phyloP scores from a whole-genome alignment of 768 basidiomycete genomes.

The Kwoniella dejecticola region DNA sequence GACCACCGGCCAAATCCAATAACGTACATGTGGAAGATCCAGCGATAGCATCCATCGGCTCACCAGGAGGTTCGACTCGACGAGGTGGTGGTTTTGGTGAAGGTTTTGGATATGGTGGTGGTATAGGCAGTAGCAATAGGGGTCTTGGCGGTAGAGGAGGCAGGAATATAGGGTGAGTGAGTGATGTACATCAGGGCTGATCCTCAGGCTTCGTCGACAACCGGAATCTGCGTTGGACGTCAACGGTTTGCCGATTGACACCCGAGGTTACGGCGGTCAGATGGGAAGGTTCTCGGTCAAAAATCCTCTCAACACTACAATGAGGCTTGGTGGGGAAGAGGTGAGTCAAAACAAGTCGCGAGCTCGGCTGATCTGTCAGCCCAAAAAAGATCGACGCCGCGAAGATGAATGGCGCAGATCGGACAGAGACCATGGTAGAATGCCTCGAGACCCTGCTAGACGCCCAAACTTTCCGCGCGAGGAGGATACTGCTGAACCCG shows the following conservation, averaged over 20 bases:
- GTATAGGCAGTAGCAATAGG: slow-evolving; percentile 8
- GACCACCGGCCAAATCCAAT: neutral
- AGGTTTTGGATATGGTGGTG: slow-evolving; percentile 39
- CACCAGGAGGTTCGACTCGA: slow-evolving; percentile 17
- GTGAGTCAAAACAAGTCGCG: slow-evolving; percentile 10
- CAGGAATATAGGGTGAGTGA: slow-evolving; percentile 38
- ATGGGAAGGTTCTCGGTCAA: slow-evolving; percentile 37
- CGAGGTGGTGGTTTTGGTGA: slow-evolving; percentile 46
- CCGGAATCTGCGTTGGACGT: slow-evolving; percentile 16
- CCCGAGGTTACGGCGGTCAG: slow-evolving; percentile 25
- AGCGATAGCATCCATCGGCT: slow-evolving; percentile 41
- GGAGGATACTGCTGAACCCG: slow-evolving; percentile 37
- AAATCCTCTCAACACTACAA: slow-evolving; percentile 2
- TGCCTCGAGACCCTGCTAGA: slow-evolving; percentile 11
- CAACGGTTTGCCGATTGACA: slow-evolving; percentile 21
- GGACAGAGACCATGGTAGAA: slow-evolving; percentile 1
- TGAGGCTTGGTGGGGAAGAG: slow-evolving; percentile 24
- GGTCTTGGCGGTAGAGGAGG: slow-evolving; percentile 20
- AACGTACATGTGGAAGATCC: slow-evolving; percentile 33
- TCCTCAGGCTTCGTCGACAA: slow-evolving; percentile 30
- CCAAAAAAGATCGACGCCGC: slow-evolving; percentile 9
- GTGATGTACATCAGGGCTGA: slow-evolving; percentile 8
- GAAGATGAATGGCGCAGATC: slow-evolving; percentile 21
- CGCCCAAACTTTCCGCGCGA: slow-evolving; percentile 15
- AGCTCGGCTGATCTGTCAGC: neutral